Conservation (phyloP, 2,329 filamentous ascomycete genomes). For the Westerdykella aurantiaca region DNA sequence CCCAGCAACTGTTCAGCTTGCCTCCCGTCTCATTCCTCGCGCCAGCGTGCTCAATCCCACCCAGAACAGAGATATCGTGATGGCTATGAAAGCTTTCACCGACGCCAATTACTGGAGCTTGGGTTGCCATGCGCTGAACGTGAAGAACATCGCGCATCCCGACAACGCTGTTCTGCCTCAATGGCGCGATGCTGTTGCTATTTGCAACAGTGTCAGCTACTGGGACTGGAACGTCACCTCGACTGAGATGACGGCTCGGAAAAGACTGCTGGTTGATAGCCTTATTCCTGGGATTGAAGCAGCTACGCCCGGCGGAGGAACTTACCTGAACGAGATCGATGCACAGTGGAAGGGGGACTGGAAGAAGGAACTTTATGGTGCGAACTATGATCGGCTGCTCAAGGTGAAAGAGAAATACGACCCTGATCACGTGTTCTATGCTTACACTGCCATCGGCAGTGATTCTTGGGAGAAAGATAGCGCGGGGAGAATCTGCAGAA, state of each 20-base stretch:
- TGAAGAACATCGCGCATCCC: too few relatives aligned
- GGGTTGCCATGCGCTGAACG: too few relatives aligned
- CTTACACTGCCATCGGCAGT: constrained; percentile 9
- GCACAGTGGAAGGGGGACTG: constrained; percentile 2
- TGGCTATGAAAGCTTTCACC: too few relatives aligned
- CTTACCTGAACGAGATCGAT: constrained; percentile 8
- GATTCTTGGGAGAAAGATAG: constrained; percentile 7
- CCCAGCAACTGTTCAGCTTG: too few relatives aligned
- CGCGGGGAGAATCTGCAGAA: constrained; percentile 10
- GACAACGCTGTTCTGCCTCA: constrained; percentile 2
- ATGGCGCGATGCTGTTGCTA: constrained; percentile 4
- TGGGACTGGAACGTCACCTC: constrained; percentile 1
- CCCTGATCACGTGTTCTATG: constrained; percentile 10
- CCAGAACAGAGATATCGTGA: too few relatives aligned
- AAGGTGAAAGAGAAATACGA: constrained; percentile 9
- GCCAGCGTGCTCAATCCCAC: too few relatives aligned
- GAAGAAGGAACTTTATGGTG: constrained; percentile 1
- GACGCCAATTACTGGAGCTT: too few relatives aligned
- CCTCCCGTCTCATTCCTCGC: too few relatives aligned
- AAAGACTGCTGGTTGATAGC: too few relatives aligned
- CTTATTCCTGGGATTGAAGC: constrained; percentile 2
- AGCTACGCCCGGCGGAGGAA: too few relatives aligned
- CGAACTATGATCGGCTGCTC: constrained; percentile 4
- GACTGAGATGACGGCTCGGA: background rate
- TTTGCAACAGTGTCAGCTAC: constrained; percentile 1